phyloP scores from a whole-genome alignment of 2,329 filamentous ascomycete species.

The Colletotrichum neosansevieriae region DNA sequence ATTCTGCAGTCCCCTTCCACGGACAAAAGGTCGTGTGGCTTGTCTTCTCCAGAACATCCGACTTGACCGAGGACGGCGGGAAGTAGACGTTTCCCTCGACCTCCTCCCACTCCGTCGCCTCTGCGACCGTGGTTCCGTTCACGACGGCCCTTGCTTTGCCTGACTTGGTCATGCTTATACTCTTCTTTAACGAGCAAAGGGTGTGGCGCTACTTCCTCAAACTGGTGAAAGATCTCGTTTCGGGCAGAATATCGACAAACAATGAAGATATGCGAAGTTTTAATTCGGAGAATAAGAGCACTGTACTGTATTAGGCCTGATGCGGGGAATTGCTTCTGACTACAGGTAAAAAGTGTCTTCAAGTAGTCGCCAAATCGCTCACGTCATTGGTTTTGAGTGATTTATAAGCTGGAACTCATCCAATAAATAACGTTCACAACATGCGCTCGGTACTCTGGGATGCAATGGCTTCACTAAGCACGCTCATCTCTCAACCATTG shows the following conservation, averaged over 20 bases:
- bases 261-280: background rate
- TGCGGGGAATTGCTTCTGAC: constrained; percentile 14
- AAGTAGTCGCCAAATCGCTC: constrained; percentile 22
- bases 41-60: constrained; percentile 58
- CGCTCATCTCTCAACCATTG: too few species aligned
- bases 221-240: too few species aligned
- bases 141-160: constrained; percentile 58
- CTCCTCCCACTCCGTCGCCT: constrained; percentile 62
- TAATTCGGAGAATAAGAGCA: background rate
- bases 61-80: constrained; percentile 58
- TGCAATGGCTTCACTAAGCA: background rate
- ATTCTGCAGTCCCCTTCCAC: constrained; percentile 69
- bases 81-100: constrained; percentile 72
- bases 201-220: background rate
- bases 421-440: too few species aligned
- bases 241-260: too few species aligned
- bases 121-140: constrained; percentile 62
- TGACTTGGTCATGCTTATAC: constrained; percentile 39
- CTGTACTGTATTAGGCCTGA: background rate
- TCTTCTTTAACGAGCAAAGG: background rate
- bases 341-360: too few species aligned
- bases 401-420: constrained; percentile 28
- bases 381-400: constrained; percentile 36
- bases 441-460: background rate
- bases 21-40: constrained; percentile 62